Evolutionary conservation across 2,329 filamentous ascomycete species (phyloP).

Genomic region (Rutstroemia sp.): DNA sequence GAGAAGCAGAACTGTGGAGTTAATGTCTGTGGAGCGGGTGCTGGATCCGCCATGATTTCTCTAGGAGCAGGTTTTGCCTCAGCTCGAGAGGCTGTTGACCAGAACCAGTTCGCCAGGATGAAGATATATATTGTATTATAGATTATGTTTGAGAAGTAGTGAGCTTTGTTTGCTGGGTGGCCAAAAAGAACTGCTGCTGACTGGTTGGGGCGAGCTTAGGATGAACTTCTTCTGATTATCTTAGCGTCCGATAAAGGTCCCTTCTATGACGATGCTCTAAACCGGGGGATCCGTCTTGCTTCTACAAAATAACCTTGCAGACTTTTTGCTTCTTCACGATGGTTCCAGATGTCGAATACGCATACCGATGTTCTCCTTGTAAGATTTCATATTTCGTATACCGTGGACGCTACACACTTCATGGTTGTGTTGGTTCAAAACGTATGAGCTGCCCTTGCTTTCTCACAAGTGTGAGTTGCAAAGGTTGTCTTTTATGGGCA

Average conservation of each 20-base stretch:
- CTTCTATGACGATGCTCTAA: constrained; percentile 12
- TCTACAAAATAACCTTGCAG: constrained; percentile 1
- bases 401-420: no score
- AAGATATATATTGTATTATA: background rate
- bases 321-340: constrained; percentile 11
- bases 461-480: background rate
- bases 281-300: background rate
- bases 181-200: background rate
- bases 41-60: constrained; percentile 23
- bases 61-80: constrained; percentile 16
- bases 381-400: constrained; percentile 25
- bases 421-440: background rate
- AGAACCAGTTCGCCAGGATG: constrained; percentile 28
- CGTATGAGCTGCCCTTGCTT: background rate
- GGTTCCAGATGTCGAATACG: constrained; percentile 37
- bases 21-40: constrained; percentile 40
- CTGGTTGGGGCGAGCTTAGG: background rate
- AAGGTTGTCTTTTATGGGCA: background rate
- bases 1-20: constrained; percentile 76
- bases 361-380: constrained; percentile 51
- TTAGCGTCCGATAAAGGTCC: constrained; percentile 14
- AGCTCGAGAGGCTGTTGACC: constrained; percentile 23
- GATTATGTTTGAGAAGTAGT: background rate
- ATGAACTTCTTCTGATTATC: constrained; percentile 5
- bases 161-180: background rate